A percentile compares a stretch with the other conserved stretches of the same genome.
Conservation (phyloP, 2,329 filamentous ascomycete species). For the Shiraia sp. region DNA sequence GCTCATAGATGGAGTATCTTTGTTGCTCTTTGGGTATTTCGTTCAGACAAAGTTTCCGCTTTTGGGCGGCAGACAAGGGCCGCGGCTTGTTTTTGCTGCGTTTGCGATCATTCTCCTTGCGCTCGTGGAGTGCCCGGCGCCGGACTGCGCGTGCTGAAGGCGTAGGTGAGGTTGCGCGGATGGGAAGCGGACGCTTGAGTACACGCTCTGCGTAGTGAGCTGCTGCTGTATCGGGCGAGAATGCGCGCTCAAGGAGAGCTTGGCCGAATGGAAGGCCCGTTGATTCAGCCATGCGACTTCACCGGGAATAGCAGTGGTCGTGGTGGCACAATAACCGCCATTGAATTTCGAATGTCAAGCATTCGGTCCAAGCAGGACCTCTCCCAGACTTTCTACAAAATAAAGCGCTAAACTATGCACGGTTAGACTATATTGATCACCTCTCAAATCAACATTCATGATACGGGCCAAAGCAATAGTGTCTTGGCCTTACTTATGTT, state of each 20-base stretch:
- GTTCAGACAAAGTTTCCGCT: constrained; percentile 73
- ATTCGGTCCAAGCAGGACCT: too few species aligned
- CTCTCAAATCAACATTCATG: too few species aligned
- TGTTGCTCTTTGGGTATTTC: constrained; percentile 70
- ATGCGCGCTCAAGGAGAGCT: constrained; percentile 75
- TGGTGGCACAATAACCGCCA: too few species aligned
- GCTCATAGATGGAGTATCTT: constrained; percentile 76
- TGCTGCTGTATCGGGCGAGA: constrained; percentile 71
- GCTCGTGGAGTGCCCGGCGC: constrained; percentile 58
- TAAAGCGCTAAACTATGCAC: too few species aligned
- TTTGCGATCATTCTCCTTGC: constrained; percentile 33
- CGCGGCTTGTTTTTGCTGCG: constrained; percentile 57
- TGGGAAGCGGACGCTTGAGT: constrained; percentile 76
- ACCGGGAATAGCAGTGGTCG: too few species aligned
- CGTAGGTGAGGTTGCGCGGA: constrained; percentile 74
- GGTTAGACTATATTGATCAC: too few species aligned
- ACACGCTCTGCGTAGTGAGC: constrained; percentile 82
- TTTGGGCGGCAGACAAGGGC: constrained; percentile 79
- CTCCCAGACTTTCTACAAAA: too few species aligned
- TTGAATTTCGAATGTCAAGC: too few species aligned
- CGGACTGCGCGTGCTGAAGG: constrained; percentile 46
- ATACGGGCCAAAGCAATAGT: too few species aligned
- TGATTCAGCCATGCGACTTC: constrained; percentile 19
- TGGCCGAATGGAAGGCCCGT: constrained; percentile 25
- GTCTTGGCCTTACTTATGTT: too few species aligned